A percentile compares a stretch with the other conserved stretches of the same genome.
phyloP scores from a whole-genome alignment of 2,329 filamentous ascomycete species.

The Pseudocercospora eumusae region DNA sequence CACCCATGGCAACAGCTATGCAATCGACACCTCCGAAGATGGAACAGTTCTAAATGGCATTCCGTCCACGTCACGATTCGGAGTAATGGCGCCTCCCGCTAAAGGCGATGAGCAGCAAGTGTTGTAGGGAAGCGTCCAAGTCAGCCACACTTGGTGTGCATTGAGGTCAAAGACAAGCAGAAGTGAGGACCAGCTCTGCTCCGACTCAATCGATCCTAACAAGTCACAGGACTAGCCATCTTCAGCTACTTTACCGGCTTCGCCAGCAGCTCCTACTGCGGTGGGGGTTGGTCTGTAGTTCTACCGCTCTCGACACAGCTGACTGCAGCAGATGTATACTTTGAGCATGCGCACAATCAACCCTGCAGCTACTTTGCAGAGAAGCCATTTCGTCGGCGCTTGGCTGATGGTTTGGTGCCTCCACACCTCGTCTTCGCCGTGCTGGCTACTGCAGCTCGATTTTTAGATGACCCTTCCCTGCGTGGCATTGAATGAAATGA shows the following conservation, averaged over 20 bases:
- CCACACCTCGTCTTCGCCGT: conserved; percentile 12
- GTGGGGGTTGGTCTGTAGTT: background rate
- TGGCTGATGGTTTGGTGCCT: conserved; percentile 8
- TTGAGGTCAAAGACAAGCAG: background rate
- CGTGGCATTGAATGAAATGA: conserved; percentile 6
- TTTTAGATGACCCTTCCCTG: conserved; percentile 10
- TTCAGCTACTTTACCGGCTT: background rate
- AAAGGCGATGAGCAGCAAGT: background rate
- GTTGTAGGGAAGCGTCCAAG: background rate
- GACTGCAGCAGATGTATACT: conserved; percentile 15
- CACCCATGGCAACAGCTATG: background rate
- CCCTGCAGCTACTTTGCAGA: conserved; percentile 16
- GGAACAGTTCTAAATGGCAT: background rate
- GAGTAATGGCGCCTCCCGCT: background rate
- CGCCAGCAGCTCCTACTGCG: background rate
- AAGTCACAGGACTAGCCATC: background rate
- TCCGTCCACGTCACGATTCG: background rate
- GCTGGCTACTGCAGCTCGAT: conserved; percentile 6
- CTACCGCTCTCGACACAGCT: background rate
- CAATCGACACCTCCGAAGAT: background rate
- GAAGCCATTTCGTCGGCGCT: conserved; percentile 7
- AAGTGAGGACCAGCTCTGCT: background rate
- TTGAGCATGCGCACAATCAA: conserved; percentile 16
- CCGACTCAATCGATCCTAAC: background rate
- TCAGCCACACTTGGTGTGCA: background rate